Percentiles rank a stretch among this genome's conserved stretches.
Conservation (phyloP, 345 rosid species). For the Rhodomyrtus tomentosa region DNA sequence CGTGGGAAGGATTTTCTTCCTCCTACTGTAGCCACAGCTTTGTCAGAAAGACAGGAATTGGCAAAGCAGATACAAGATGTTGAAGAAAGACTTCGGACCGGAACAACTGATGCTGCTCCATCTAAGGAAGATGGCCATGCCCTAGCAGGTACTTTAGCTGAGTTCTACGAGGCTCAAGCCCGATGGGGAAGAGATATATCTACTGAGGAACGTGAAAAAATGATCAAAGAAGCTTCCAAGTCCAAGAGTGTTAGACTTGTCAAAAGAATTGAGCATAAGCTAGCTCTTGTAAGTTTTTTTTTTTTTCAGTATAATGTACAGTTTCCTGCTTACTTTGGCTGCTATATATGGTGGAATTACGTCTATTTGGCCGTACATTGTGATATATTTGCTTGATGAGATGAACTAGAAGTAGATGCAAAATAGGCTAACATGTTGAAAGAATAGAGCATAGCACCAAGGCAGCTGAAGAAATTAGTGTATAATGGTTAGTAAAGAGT, state of each 20-base stretch:
- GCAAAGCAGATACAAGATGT: slow-evolving; percentile 71
- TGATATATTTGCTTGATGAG: not conserved
- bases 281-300: slow-evolving; percentile 52
- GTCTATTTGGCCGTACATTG: not conserved
- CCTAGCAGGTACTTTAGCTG: slow-evolving; percentile 88
- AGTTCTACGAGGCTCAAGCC: slow-evolving; percentile 95
- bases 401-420: not conserved
- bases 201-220: slow-evolving; percentile 69
- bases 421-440: not conserved
- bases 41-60: slow-evolving; percentile 75
- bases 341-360: not conserved
- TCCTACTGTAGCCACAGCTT: slow-evolving; percentile 65
- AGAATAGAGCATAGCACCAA: not conserved
- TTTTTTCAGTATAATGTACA: not conserved
- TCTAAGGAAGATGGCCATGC: slow-evolving; percentile 38
- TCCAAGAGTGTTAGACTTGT: slow-evolving; percentile 52
- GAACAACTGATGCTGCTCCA: slow-evolving; percentile 31
- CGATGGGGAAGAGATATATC: slow-evolving; percentile 85
- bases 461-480: not conserved
- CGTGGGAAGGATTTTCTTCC: slow-evolving; percentile 99
- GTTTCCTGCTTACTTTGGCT: not conserved
- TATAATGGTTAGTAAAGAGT: not conserved
- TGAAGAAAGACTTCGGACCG: slow-evolving; percentile 62
- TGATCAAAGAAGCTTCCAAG: slow-evolving; percentile 82
- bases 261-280: slow-evolving; percentile 69